phyloP scores from a whole-genome alignment of 495 filamentous ascomycete species.

The Penicillium salamii region DNA sequence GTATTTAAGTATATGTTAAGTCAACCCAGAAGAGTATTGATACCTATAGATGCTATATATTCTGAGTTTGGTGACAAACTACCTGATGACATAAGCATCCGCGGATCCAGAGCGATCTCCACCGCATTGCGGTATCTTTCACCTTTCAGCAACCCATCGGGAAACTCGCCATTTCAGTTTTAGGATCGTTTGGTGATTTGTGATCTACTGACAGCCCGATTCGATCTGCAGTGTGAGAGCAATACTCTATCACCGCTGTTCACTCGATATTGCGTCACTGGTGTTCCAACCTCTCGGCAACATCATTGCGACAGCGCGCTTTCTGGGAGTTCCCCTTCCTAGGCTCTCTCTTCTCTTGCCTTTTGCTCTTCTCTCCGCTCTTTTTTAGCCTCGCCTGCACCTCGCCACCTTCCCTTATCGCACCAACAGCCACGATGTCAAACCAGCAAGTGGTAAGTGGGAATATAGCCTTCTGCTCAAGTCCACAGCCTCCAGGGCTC shows the following conservation, averaged over 20 bases:
- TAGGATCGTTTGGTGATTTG: neutral
- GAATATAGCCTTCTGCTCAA: slow-evolving; percentile 3
- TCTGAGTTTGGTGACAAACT: neutral
- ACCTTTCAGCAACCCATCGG: slow-evolving; percentile 41
- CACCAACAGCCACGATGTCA: slow-evolving; percentile 47
- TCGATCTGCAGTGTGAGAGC: neutral
- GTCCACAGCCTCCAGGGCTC: slow-evolving; percentile 13
- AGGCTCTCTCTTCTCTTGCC: neutral
- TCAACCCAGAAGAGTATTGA: no score
- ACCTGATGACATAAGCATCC: slow-evolving; percentile 37
- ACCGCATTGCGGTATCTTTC: slow-evolving; percentile 39
- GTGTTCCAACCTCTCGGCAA: slow-evolving; percentile 20
- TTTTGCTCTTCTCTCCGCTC: neutral
- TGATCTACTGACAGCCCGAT: neutral
- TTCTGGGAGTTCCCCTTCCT: neutral
- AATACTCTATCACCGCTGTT: neutral
- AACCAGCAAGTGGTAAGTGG: slow-evolving; percentile 64
- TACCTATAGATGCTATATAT: neutral
- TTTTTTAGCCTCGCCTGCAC: neutral
- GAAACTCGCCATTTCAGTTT: slow-evolving; percentile 14
- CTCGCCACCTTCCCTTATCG: neutral
- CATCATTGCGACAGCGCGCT: slow-evolving; percentile 23
- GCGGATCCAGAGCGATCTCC: slow-evolving; percentile 40
- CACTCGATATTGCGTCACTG: slow-evolving; percentile 11
- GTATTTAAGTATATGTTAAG: no score